Conservation (phyloP, 2,329 filamentous ascomycete species). For the Bipolaris victoriae region DNA sequence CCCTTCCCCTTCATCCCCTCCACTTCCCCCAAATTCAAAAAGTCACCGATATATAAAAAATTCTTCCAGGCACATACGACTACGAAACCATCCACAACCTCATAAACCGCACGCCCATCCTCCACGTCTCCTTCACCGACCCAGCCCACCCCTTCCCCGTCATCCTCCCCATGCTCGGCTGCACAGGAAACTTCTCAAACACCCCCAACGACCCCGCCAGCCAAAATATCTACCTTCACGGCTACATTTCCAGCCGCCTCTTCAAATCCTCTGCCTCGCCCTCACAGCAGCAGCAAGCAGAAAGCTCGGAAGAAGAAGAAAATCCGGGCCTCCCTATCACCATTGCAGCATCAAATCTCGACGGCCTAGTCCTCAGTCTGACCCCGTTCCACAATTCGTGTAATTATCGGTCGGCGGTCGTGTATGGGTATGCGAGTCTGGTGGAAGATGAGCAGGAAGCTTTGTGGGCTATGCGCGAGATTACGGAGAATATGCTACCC, state of each 20-base stretch:
- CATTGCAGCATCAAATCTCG: constrained; percentile 27
- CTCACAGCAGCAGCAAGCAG: neutral
- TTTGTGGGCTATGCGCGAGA: constrained; percentile 38
- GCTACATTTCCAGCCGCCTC: constrained; percentile 61
- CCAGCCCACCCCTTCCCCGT: constrained; percentile 61
- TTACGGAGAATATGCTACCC: constrained; percentile 45
- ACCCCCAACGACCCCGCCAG: constrained; percentile 55
- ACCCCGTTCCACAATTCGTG: constrained; percentile 47
- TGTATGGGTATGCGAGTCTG: constrained; percentile 38
- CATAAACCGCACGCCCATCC: constrained; percentile 39
- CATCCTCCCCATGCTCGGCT: constrained; percentile 50
- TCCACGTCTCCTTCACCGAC: constrained; percentile 47
- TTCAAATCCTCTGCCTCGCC: constrained; percentile 50
- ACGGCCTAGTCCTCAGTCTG: constrained; percentile 44
- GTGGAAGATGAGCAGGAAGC: constrained; percentile 33
- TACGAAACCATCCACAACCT: constrained; percentile 44
- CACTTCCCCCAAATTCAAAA: neutral
- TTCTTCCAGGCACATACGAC: constrained; percentile 39
- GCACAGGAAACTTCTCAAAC: constrained; percentile 42
- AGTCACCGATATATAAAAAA: neutral
- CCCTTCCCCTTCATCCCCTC: too few relatives aligned
- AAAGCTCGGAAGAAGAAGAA: neutral
- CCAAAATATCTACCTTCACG: constrained; percentile 45
- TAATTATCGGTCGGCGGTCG: constrained; percentile 45
- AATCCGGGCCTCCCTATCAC: neutral